These are phyloP conservation scores for Ochetophila trinervis DNA, from an alignment of 306 rosid species.

Conservation along the genomic window DNA sequence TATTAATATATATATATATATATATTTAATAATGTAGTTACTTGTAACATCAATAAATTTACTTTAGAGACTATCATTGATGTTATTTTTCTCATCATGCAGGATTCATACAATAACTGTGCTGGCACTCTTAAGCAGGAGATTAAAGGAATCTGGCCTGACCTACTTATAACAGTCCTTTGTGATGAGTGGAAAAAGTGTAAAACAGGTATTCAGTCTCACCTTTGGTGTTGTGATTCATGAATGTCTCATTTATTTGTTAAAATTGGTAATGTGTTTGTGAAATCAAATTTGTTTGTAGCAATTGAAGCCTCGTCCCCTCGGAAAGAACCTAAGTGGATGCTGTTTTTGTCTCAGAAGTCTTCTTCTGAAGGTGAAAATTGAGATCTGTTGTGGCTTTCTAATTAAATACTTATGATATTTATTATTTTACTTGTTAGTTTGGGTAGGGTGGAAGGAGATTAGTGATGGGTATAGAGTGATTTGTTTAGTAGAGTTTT, in stretches of 20 bases:
- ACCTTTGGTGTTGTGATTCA: conserved; percentile 13
- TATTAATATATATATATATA: too few species aligned
- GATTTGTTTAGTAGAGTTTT: background rate
- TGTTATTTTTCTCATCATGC: conserved; percentile 14
- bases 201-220: conserved; percentile 67
- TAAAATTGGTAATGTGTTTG: conserved; percentile 22
- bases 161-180: conserved; percentile 64
- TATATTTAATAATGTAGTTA: too few species aligned
- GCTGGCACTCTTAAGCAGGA: conserved; percentile 58
- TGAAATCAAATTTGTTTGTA: conserved; percentile 36
- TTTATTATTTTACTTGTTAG: background rate
- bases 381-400: conserved; percentile 1
- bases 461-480: background rate
- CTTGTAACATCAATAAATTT: conserved; percentile 9
- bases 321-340: conserved; percentile 59
- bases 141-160: conserved; percentile 77
- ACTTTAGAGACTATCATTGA: background rate
- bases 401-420: background rate
- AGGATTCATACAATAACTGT: conserved; percentile 71
- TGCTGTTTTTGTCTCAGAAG: conserved; percentile 51
- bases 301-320: conserved; percentile 91
- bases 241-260: conserved; percentile 20
- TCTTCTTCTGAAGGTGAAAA: conserved; percentile 49
- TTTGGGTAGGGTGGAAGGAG: background rate
- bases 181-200: conserved; percentile 83